Percentiles rank a stretch among this genome's conserved stretches.
Conservation (phyloP, 257 asterid species). For the Solanum gracilifrons region DNA sequence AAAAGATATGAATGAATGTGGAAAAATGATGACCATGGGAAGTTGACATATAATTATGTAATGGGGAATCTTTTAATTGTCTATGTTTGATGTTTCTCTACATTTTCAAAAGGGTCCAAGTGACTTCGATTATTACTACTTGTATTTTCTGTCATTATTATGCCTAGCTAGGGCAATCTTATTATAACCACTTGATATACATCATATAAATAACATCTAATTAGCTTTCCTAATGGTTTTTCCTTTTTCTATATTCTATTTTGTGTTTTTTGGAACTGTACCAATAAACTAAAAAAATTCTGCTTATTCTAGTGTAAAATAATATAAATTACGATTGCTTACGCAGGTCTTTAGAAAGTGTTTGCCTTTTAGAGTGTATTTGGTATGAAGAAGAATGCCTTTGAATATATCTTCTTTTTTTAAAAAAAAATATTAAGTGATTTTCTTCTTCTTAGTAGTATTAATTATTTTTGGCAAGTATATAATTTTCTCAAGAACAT, state of each 20-base stretch:
- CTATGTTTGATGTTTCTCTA: background rate
- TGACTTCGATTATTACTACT: background rate
- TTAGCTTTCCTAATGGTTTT: background rate
- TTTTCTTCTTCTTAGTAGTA: background rate
- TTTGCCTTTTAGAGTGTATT: background rate
- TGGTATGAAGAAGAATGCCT: background rate
- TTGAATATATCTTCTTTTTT: background rate
- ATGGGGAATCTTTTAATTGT: background rate
- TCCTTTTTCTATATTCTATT: background rate
- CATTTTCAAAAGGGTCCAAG: background rate
- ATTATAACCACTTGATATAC: background rate
- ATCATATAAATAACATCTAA: background rate
- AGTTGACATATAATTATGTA: background rate
- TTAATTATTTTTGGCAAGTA: background rate
- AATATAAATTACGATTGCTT: background rate
- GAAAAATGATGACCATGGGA: background rate
- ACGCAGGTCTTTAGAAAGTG: background rate
- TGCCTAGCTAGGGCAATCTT: background rate
- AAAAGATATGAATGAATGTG: background rate
- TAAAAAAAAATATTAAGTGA: fast-evolving
- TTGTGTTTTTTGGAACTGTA: background rate
- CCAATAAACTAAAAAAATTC: background rate
- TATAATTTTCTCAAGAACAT: background rate
- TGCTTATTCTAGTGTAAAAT: background rate
- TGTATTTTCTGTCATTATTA: background rate